Base-by-base conservation (phyloP, 1,139 yeast genomes). In the Yamadazyma diddensiae region DNA sequence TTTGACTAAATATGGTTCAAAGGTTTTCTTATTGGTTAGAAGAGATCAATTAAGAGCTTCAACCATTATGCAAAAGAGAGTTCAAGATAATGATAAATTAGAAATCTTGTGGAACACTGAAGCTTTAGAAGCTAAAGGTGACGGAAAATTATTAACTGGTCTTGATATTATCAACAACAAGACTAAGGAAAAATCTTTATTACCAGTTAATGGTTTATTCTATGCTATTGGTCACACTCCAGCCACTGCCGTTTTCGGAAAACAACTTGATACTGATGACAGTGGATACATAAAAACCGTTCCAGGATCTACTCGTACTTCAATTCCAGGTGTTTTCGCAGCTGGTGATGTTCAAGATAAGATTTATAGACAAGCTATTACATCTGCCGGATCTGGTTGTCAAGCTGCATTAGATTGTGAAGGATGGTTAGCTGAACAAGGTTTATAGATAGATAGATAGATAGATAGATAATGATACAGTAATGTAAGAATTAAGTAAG, bases 261-360 rank as follows among this genome's bases (percentile, higher is more conserved):
- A 73, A 36, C 97, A 87, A 68, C 59, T 94, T 34, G 83, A 86
- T 36, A 77, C 88, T 34, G 96, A 92, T 58, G 94, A 77, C 34
- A 75, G 77, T 37, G 97, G 97, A 30, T 92, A 92, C 69, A 76
- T 92, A 53, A 66, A 78, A 58, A 92, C 97, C 45, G 70, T 70
- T 26, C 96, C 97, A 49, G 98, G 97, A 41, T 70, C 95, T 13
- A 70, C 97, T 19, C 63, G 70, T 50, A 94, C 98, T 31, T 80
- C 94, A n/a, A 76, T 90, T 42, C 78, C 77, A 53, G 97, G 97
- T 59, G 85, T 92, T 42, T 92, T 82, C 51, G 99, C 99, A 41
- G 98, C 98, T 41, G 98, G 99, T 67, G 99, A 92, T 60, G 98
- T 92, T 33, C 98, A 92, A 65, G 99, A 92, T 62, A 83, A 87